These are phyloP conservation scores for Ophiostoma sp. DNA, from an alignment of 2,329 filamentous ascomycete genomes.

Conservation along the genomic window DNA sequence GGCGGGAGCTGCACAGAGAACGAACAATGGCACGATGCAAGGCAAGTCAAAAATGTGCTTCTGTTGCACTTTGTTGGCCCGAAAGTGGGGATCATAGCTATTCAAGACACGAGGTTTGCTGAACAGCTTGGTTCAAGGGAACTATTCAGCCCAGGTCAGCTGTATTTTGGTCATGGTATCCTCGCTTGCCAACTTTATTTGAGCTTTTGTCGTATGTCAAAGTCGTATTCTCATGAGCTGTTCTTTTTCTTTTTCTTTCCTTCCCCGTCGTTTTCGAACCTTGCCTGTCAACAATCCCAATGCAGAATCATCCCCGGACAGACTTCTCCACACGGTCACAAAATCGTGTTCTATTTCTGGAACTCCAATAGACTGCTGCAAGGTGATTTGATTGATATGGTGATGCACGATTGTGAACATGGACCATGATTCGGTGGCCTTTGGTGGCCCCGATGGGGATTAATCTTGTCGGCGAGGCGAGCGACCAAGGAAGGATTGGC, in stretches of 20 bases:
- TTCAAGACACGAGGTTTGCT: neutral
- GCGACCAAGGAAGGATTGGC: neutral
- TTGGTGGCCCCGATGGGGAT: neutral
- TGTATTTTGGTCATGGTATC: neutral
- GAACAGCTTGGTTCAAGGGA: neutral
- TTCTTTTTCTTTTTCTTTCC: neutral
- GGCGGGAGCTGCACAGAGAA: neutral
- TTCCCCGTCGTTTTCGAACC: neutral
- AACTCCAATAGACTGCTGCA: neutral
- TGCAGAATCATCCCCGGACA: neutral
- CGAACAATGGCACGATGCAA: neutral
- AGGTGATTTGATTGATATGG: conserved; percentile 2
- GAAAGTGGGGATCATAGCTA: neutral
- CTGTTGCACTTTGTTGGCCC: neutral
- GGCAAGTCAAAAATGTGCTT: neutral
- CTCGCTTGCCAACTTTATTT: neutral
- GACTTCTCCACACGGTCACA: neutral
- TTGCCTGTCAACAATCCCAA: neutral
- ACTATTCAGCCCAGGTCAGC: neutral
- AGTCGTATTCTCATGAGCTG: neutral
- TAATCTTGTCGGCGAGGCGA: neutral
- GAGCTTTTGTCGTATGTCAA: neutral
- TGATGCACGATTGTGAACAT: neutral
- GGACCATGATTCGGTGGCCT: neutral
- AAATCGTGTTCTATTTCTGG: conserved; percentile 13